A percentile compares a stretch with the other conserved stretches of the same genome.
phyloP scores from a whole-genome alignment of 257 asterid genomes.

The Solanum tarapatanum region DNA sequence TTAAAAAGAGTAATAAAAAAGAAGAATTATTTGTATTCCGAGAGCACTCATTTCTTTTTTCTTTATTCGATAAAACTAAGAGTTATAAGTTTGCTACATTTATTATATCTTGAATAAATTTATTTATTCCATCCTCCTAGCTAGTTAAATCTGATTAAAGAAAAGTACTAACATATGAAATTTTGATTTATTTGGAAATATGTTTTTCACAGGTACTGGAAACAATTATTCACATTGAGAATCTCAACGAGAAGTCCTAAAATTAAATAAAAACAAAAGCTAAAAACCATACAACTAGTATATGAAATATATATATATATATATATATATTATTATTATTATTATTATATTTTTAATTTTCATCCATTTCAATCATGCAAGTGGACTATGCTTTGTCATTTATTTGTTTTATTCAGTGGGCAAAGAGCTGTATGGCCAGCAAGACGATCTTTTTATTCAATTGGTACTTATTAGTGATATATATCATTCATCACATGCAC shows the following conservation, averaged over 20 bases:
- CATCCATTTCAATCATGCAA: background rate
- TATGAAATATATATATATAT: background rate
- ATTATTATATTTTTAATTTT: background rate
- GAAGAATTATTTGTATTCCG: background rate
- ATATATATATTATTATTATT: no score
- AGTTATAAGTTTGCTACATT: background rate
- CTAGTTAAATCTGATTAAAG: background rate
- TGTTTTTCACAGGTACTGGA: background rate
- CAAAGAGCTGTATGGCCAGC: background rate
- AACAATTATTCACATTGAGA: background rate
- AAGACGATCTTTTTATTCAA: background rate
- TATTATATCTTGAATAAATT: background rate
- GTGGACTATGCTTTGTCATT: background rate
- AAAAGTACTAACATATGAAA: background rate
- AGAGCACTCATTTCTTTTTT: background rate
- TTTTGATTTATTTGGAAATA: background rate
- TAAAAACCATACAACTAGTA: background rate
- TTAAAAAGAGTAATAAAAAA: background rate
- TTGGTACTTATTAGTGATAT: background rate
- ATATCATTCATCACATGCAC: background rate
- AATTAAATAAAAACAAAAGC: background rate
- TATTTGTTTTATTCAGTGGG: background rate
- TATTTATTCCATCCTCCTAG: background rate
- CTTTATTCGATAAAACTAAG: background rate
- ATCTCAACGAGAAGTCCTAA: background rate